These are phyloP conservation scores for Stylonectria norvegica DNA, from an alignment of 2,329 filamentous ascomycete genomes.

Conservation along the genomic window DNA sequence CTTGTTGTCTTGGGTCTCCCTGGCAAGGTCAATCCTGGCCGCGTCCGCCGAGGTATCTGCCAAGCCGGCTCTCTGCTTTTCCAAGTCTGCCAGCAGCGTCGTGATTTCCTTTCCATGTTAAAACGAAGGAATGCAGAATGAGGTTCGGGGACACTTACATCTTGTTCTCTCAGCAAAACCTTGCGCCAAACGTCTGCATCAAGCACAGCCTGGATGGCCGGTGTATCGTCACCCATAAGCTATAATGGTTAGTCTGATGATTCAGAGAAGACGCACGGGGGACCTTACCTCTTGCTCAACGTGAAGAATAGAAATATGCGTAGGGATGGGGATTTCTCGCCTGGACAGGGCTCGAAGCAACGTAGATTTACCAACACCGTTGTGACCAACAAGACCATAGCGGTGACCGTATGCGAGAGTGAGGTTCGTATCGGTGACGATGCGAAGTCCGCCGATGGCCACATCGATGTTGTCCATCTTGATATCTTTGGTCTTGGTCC, in stretches of 20 bases:
- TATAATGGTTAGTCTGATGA: slow-evolving; percentile 34
- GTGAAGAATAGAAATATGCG: slow-evolving; percentile 97
- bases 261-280: not conserved
- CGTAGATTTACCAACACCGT: slow-evolving; percentile 98
- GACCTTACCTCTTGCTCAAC: slow-evolving; percentile 85
- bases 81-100: slow-evolving; percentile 70
- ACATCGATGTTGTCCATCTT: slow-evolving; percentile 97
- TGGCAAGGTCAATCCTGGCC: slow-evolving; percentile 76
- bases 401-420: slow-evolving; percentile 89
- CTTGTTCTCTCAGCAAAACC: slow-evolving; percentile 84
- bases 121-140: slow-evolving; percentile 5
- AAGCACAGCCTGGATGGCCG: slow-evolving; percentile 88
- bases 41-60: slow-evolving; percentile 92
- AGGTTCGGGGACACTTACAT: slow-evolving; percentile 48
- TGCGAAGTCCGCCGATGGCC: slow-evolving; percentile 82
- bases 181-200: slow-evolving; percentile 99
- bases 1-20: slow-evolving; percentile 86
- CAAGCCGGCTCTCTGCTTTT: slow-evolving; percentile 71
- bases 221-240: slow-evolving; percentile 93
- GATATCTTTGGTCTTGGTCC: slow-evolving; percentile 96
- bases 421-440: slow-evolving; percentile 84
- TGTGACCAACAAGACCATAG: slow-evolving; percentile 97
- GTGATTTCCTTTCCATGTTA: slow-evolving; percentile 64
- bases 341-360: slow-evolving; percentile 85
- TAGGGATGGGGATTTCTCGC: slow-evolving; percentile 91